Evolutionary conservation across 192 early-diverging fungal species (phyloP), one percentile per base, ranked within the genome.

Genomic region (Coemansia guatemalensis): DNA sequence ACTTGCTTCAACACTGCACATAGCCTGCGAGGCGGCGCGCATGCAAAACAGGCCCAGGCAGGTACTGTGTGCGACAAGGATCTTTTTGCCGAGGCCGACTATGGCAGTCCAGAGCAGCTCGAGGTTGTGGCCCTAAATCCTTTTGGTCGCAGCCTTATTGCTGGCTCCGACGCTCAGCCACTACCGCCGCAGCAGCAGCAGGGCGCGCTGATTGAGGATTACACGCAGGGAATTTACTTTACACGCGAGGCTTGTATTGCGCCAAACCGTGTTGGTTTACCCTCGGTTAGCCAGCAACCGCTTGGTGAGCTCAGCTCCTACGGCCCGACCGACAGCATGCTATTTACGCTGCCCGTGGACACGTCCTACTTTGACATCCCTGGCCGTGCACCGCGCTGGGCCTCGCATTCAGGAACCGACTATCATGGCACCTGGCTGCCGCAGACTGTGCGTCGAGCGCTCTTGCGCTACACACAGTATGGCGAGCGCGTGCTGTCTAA

Each of bases 351-450:
- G 3, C 69, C 85, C 0, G 87, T 93, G 48, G 90, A 95, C 60
- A 87, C 86, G 1, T 87, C 90, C 2, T 97, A 92, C 67, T 95
- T 88, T 81, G 95, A 97, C 68, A 94, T 97, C 44, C 89, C 91
- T n/a, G 90, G 88, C 8, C 79, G 93, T 22, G 94, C 95, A 0
- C 93, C 95, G 22, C 82, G 94, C 53, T 97, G 94, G 91, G 91
- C 86, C 3, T 87, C 90, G n/a, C 92, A 93, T 76, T 92, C 90
- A 24, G 93, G 93, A n/a, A 87, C 88, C 12, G 93, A 95, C 69
- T 96, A 96, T 62, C 94, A 94, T 64, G 93, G 93, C 49, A 94
- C 93, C 4, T 96, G 95, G 95, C 83, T 96, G 20, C 95, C 95
- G 23, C 95, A 96, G 65, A 88, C 93, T 18, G 91, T 93, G 20